Conservation (phyloP, 108 stramenopile species). For the Skeletonema menzelii region DNA sequence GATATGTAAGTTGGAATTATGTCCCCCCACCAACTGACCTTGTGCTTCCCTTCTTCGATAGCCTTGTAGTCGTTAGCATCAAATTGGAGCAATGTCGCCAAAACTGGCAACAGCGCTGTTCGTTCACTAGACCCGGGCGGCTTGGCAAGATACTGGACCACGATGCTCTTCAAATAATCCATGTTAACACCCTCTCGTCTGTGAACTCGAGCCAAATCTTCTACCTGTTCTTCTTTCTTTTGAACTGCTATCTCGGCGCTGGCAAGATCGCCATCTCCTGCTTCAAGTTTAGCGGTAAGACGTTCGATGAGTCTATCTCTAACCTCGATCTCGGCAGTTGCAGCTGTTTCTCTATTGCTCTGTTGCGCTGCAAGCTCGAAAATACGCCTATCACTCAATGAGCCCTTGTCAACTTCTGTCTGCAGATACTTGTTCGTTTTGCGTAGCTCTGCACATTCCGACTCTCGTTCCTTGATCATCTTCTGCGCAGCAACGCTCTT, state of each 20-base stretch:
- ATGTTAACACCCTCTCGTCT: constrained; percentile 88
- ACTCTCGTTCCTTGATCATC: constrained; percentile 75
- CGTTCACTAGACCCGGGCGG: constrained; percentile 87
- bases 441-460: constrained; percentile 70
- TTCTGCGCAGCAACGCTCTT: constrained; percentile 87
- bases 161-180: constrained; percentile 89
- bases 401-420: constrained; percentile 85
- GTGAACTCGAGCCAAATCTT: constrained; percentile 73
- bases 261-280: constrained; percentile 76
- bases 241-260: constrained; percentile 62
- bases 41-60: constrained; percentile 85
- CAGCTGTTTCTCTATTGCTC: constrained; percentile 82
- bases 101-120: constrained; percentile 74
- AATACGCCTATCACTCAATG: constrained; percentile 82
- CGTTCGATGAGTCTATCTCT: constrained; percentile 75
- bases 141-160: constrained; percentile 88
- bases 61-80: constrained; percentile 78
- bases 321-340: constrained; percentile 72
- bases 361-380: constrained; percentile 89
- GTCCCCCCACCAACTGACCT: constrained; percentile 78
- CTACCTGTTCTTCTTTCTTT: constrained; percentile 73
- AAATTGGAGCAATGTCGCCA: constrained; percentile 88
- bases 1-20: constrained; percentile 63
- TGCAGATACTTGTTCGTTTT: constrained; percentile 75
- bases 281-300: constrained; percentile 62